Base-by-base conservation (phyloP, 257 asterid genomes). In the Fraxinus americana region DNA sequence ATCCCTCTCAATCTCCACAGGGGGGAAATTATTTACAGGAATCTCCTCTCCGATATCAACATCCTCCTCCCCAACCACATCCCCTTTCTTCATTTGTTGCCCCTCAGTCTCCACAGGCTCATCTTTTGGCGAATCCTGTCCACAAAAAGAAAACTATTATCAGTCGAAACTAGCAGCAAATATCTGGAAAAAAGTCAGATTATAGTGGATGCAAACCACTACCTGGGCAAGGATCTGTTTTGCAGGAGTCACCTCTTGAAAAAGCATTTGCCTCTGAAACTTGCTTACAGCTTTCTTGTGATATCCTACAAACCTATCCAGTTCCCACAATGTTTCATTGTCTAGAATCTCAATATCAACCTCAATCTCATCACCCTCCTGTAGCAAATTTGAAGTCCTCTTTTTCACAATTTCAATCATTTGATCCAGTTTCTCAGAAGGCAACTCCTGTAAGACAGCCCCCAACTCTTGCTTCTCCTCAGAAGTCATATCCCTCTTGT, bases 321-420 rank as follows among this genome's bases (percentile, higher is more conserved):
- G 98, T 63, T 93, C 99, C 99, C 98, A 96, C 0, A 96, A 93
- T 0, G 99, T 96, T 78, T 93, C 99, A 0, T 91, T 91, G 66
- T 96, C 99, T 1, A 96, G 94, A 16, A 97, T 92, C 83, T 96
- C 98, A 35, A 96, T 93, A 82, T 96, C 99, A 1, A 96, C 97
- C 91, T 93, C 99, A 78, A 96, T 93, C 78, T 96, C 99, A 79
- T 96, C 99, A 0, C 99, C 99, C n/a, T 93, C 98, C 84, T 93
- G 97, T 0, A 97, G 94, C 85, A 96, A 84, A 69, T 90, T 97
- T 61, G 85, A 90, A 72, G 91, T 93, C 72, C 98, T 89, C 90
- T 92, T 96, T 84, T 91, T 82, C 35, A 96, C 89, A 77, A 96
- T 93, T 83, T 86, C 91, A 11, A 96, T 88, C 83, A 96, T 78